Base-by-base conservation (phyloP, 768 basidiomycete genomes). In the Kwoniella europaea region DNA sequence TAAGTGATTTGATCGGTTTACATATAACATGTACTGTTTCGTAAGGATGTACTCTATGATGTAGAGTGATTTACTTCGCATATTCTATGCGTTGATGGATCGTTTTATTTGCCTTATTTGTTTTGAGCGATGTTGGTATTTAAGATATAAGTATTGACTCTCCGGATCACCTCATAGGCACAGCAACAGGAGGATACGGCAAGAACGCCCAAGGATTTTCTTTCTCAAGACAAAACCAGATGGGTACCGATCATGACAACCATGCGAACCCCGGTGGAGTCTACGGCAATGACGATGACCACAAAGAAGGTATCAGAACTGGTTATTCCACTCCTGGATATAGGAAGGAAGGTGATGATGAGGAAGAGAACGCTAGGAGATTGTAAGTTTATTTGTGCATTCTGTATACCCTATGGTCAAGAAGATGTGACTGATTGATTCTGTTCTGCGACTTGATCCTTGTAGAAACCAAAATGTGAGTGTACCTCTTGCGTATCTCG, bases 251-350 rank as follows among this genome's bases (percentile, higher is more conserved):
- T 55, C 43, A 72, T 15, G 46, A 55, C 27, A 63, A 71, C 24
- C 63, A 67, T 15, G 67, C 54, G 6, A 65, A 67, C 20, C 63
- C 68, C 3, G 72, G 67, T 41, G 72, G 68, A 27, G 68, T 58
- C 12, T 66, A 73, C 53, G 71, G 72, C 18, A 63, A 73, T 42
- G 72, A 74, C 20, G 72, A 68, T 53, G 71, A 75, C 18, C 64
- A 73, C 18, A 44, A 20, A n/a, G 67, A 69, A 20, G 79, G 79
- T 1, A 71, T 73, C 65, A 78, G 77, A 74, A 80, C 79, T 27
- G 79, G 79, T 1, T 76, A 76, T n/a, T 76, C 74, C 53, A 80
- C 79, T 7, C 79, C 79, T 29, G 79, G 79, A 10, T 80, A 80
- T 58, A 66, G 77, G 59, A 77, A 76, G 57, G 79, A 80, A 44